Conservation (phyloP, 805 yeast genomes). For the Wickerhamiella siamensis region DNA sequence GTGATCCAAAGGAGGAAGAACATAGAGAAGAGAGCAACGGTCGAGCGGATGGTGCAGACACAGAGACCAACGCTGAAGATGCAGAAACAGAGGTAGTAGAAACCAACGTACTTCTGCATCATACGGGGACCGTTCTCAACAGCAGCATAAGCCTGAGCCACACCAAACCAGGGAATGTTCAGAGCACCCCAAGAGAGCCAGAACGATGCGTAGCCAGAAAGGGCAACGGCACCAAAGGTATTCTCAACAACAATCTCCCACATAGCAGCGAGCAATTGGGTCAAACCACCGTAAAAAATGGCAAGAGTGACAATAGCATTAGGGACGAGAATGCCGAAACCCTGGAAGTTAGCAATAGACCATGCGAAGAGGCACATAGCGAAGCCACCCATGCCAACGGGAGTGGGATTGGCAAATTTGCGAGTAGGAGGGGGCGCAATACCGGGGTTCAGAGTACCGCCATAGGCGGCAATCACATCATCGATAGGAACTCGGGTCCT, state of each 20-base stretch:
- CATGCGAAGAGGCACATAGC: constrained; percentile 49
- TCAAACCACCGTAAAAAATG: constrained; percentile 47
- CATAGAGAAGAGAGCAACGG: constrained; percentile 45
- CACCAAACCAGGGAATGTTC: constrained; percentile 44
- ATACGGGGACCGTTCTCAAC: constrained; percentile 23
- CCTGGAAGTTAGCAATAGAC: constrained; percentile 40
- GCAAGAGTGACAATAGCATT: constrained; percentile 45
- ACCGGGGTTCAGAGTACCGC: constrained; percentile 75
- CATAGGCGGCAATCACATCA: constrained; percentile 30
- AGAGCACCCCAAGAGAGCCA: constrained; percentile 57
- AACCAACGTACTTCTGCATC: constrained; percentile 37
- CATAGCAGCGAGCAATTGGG: constrained; percentile 48
- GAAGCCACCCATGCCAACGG: constrained; percentile 47
- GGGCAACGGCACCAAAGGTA: constrained; percentile 54
- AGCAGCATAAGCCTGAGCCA: constrained; percentile 36
- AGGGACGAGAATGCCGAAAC: constrained; percentile 38
- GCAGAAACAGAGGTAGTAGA: constrained; percentile 48
- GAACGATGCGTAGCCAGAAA: constrained; percentile 52
- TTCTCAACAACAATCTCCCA: constrained; percentile 53
- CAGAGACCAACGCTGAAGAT: constrained; percentile 43
- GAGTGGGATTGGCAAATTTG: constrained; percentile 51
- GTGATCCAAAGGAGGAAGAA: constrained; percentile 41
- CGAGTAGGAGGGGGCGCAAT: constrained; percentile 40
- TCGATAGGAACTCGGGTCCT: background rate
- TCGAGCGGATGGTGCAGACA: constrained; percentile 46